Evolutionary conservation across 2,329 filamentous ascomycete genomes (phyloP).

Genomic region (Talaromyces sp.): DNA sequence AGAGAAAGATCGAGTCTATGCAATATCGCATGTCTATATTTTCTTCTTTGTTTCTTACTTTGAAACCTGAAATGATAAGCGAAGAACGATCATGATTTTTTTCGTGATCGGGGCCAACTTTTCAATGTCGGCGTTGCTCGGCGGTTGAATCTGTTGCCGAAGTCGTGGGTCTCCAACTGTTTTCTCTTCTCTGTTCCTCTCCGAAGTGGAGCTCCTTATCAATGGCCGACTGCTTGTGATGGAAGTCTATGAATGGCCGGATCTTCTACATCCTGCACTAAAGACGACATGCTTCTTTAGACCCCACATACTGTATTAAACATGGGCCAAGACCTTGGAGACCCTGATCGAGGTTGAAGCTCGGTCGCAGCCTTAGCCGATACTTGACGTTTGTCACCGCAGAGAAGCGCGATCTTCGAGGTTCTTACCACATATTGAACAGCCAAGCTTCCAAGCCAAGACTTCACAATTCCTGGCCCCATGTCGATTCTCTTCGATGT

Average conservation of each 20-base stretch:
- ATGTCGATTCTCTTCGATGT: no score
- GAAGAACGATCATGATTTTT: not conserved
- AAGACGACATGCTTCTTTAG: no score
- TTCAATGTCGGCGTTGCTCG: conserved; percentile 8
- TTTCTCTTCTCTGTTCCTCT: not conserved
- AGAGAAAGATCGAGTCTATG: not conserved
- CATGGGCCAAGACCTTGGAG: no score
- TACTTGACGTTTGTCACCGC: no score
- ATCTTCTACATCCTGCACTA: no score
- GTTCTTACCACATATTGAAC: not conserved
- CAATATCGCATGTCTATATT: conserved; percentile 2
- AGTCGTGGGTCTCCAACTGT: not conserved
- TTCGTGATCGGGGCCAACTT: not conserved
- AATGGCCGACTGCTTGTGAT: not conserved
- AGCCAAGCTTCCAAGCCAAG: conserved; percentile 10
- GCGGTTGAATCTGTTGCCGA: conserved; percentile 8
- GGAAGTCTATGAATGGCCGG: not conserved
- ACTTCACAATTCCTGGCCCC: not conserved
- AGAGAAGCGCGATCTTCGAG: not conserved
- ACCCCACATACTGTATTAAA: no score
- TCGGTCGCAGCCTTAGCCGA: no score
- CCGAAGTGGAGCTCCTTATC: not conserved
- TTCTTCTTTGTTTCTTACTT: no score
- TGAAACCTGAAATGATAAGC: not conserved
- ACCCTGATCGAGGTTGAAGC: no score